A percentile compares a stretch with the other conserved stretches of the same genome.
These are phyloP conservation scores for Saccharomycopsis sp. DNA, from an alignment of 805 yeast species.

Conservation along the genomic window DNA sequence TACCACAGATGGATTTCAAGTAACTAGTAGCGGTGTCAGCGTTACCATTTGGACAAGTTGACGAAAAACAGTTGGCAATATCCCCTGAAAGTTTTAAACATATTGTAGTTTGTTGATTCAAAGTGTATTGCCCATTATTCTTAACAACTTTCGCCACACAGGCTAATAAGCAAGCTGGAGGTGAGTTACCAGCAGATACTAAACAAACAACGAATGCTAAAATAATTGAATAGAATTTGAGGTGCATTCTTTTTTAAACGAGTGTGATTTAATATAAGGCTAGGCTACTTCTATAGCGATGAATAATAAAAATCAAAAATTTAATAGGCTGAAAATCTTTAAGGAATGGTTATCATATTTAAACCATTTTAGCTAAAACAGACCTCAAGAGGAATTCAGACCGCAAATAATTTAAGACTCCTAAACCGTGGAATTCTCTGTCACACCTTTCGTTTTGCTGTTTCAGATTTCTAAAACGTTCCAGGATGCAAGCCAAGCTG, in stretches of 20 bases:
- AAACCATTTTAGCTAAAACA: no score
- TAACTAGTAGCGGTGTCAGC: conserved; percentile 52
- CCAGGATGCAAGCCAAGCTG: no score
- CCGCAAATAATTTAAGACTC: no score
- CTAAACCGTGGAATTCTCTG: no score
- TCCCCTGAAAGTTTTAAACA: conserved; percentile 50
- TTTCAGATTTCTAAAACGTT: no score
- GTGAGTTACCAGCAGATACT: conserved; percentile 49
- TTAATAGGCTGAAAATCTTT: no score
- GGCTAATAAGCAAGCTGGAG: conserved; percentile 89
- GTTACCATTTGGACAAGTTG: conserved; percentile 60
- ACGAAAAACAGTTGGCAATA: conserved; percentile 55
- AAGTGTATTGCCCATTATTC: conserved; percentile 21
- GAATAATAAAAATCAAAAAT: no score
- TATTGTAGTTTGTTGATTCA: conserved; percentile 19
- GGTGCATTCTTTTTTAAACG: background rate
- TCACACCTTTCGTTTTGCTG: no score
- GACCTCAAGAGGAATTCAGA: no score
- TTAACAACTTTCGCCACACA: conserved; percentile 71
- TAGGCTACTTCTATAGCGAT: no score
- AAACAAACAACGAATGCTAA: conserved; percentile 1
- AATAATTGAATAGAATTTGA: background rate
- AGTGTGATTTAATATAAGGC: background rate
- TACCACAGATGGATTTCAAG: conserved; percentile 51
- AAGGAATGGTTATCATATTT: no score